phyloP scores from a whole-genome alignment of 1,139 yeast species.

The Suhomyces panamericanus region DNA sequence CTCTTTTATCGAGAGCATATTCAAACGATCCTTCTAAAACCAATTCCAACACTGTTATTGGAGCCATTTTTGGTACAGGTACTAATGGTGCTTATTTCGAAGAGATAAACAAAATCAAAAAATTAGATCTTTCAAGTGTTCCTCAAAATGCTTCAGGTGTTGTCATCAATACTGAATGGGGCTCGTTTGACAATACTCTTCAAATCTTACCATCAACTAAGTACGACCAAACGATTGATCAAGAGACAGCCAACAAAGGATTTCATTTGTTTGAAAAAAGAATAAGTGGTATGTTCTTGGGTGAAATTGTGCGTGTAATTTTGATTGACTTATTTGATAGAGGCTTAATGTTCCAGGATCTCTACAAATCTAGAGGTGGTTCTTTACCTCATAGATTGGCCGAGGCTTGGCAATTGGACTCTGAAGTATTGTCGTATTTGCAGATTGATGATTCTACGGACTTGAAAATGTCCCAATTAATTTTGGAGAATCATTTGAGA shows the following conservation, averaged over 20 bases:
- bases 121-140: slow-evolving; percentile 44
- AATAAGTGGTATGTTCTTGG: slow-evolving; percentile 91
- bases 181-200: slow-evolving; percentile 84
- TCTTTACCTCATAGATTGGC: slow-evolving; percentile 64
- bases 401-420: slow-evolving; percentile 74
- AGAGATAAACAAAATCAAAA: slow-evolving; percentile 65
- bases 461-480: slow-evolving; percentile 63
- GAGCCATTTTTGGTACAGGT: slow-evolving; percentile 94
- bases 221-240: slow-evolving; percentile 70
- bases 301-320: slow-evolving; percentile 78
- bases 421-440: slow-evolving; percentile 80
- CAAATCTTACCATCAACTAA: slow-evolving; percentile 70
- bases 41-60: slow-evolving; percentile 72
- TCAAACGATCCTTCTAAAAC: slow-evolving; percentile 56
- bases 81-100: slow-evolving; percentile 94
- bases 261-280: slow-evolving; percentile 92
- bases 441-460: slow-evolving; percentile 79
- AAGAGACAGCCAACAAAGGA: slow-evolving; percentile 76
- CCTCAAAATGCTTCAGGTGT: slow-evolving; percentile 61
- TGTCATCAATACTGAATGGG: slow-evolving; percentile 97
- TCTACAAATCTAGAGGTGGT: slow-evolving; percentile 50
- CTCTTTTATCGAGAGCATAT: slow-evolving; percentile 84
- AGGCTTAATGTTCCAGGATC: slow-evolving; percentile 56
- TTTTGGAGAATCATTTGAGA: slow-evolving; percentile 63
- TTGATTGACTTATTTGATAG: slow-evolving; percentile 64